phyloP scores from a whole-genome alignment of 2,329 filamentous ascomycete species.

The Coniochaeta sp. region DNA sequence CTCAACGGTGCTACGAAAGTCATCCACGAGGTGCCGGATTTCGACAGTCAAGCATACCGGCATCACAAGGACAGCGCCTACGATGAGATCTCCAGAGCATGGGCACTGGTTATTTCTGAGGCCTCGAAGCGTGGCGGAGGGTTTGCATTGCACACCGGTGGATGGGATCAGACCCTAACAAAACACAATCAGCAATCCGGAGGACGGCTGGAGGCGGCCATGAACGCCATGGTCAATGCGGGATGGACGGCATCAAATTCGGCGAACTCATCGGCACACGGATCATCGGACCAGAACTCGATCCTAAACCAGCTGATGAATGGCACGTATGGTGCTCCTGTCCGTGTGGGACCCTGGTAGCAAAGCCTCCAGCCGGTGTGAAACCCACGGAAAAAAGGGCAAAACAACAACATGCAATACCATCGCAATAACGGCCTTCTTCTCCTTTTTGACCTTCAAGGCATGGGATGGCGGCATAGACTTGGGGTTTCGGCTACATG shows the following conservation, averaged over 20 bases:
- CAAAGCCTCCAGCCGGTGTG: background rate
- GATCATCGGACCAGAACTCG: conserved; percentile 39
- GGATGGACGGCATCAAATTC: conserved; percentile 62
- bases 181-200: conserved; percentile 85
- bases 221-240: conserved; percentile 69
- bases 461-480: conserved; percentile 2
- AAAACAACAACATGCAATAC: background rate
- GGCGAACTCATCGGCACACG: conserved; percentile 14
- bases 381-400: background rate
- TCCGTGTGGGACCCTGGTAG: conserved; percentile 57
- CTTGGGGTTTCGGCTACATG: conserved; percentile 2
- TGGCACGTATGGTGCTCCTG: conserved; percentile 51
- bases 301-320: conserved; percentile 56
- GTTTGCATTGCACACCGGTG: conserved; percentile 79
- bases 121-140: conserved; percentile 86
- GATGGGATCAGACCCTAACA: conserved; percentile 82
- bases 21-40: conserved; percentile 82
- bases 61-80: conserved; percentile 94
- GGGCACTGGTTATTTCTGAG: conserved; percentile 86
- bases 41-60: conserved; percentile 82
- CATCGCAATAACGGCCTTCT: conserved; percentile 1
- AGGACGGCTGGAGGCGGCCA: conserved; percentile 71
- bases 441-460: conserved; percentile 1
- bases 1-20: conserved; percentile 86
- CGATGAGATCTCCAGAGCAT: conserved; percentile 90